A percentile compares a stretch with the other conserved stretches of the same genome.
phyloP scores from a whole-genome alignment of 2,329 filamentous ascomycete genomes.

The Apiospora rasikravindrae region DNA sequence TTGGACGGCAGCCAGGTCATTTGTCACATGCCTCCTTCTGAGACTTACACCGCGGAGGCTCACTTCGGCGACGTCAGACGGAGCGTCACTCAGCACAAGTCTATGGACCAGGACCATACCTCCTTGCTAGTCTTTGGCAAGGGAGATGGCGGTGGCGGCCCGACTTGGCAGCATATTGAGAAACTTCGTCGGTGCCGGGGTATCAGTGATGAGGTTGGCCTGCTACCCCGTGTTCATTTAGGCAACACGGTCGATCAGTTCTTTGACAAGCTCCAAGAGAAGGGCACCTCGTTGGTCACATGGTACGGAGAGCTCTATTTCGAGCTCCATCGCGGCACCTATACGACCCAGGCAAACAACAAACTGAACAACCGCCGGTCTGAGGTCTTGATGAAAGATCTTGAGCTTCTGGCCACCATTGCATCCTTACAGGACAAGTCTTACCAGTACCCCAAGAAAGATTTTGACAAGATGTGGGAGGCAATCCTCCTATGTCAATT shows the following conservation, averaged over 20 bases:
- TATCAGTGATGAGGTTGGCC: conserved; percentile 83
- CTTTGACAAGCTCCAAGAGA: conserved; percentile 84
- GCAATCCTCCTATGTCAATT: conserved; percentile 91
- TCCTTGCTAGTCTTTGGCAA: conserved; percentile 95
- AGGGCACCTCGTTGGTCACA: conserved; percentile 79
- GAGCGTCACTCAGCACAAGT: conserved; percentile 92
- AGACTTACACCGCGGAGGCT: conserved; percentile 94
- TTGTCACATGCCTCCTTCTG: conserved; percentile 94
- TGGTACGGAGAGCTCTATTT: conserved; percentile 99
- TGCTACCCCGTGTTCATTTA: conserved; percentile 86
- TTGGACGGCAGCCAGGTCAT: conserved; percentile 95
- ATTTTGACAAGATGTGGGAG: conserved; percentile 98
- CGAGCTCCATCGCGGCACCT: conserved; percentile 94
- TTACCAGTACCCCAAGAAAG: conserved; percentile 91
- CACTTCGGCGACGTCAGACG: conserved; percentile 93
- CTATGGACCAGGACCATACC: conserved; percentile 88
- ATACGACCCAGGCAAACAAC: conserved; percentile 97
- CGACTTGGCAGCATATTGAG: conserved; percentile 91
- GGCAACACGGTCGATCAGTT: conserved; percentile 93
- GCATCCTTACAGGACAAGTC: conserved; percentile 73
- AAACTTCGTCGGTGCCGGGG: conserved; percentile 93
- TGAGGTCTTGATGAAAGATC: conserved; percentile 83
- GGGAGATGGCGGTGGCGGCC: conserved; percentile 93
- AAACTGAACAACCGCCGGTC: conserved; percentile 91
- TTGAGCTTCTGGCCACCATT: conserved; percentile 87